Conservation (phyloP, 306 rosid species). For the Cajanus cajan region DNA sequence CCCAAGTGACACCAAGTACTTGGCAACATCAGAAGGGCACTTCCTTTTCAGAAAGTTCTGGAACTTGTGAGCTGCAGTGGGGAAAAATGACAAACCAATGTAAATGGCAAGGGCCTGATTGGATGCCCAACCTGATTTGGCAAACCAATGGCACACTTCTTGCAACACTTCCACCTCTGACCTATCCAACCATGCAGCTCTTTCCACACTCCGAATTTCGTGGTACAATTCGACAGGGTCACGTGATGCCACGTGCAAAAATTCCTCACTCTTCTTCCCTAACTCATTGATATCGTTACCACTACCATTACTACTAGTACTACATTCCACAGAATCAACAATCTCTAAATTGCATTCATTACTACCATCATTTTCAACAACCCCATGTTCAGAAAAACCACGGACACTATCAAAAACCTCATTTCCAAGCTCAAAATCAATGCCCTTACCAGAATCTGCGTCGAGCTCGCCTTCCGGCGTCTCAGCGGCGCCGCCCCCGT, state of each 20-base stretch:
- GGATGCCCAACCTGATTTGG: conserved; percentile 75
- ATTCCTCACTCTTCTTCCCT: conserved; percentile 25
- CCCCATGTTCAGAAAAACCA: conserved; percentile 27
- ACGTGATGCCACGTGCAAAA: conserved; percentile 35
- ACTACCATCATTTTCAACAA: conserved; percentile 28
- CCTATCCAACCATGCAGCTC: conserved; percentile 36
- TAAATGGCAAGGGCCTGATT: conserved; percentile 92
- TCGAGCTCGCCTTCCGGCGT: conserved; percentile 36
- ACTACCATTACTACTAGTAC: background rate
- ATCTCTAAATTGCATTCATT: conserved; percentile 22
- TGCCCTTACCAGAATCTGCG: conserved; percentile 47
- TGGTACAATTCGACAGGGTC: conserved; percentile 64
- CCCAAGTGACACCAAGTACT: conserved; percentile 63
- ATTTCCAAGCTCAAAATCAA: conserved; percentile 33
- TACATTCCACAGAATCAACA: conserved; percentile 34
- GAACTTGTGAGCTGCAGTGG: conserved; percentile 70
- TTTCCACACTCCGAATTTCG: conserved; percentile 40
- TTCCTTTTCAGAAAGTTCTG: conserved; percentile 49
- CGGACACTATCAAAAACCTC: conserved; percentile 25
- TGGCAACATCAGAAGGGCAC: conserved; percentile 52
- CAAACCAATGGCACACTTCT: conserved; percentile 47
- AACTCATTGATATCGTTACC: conserved; percentile 14
- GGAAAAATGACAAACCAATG: conserved; percentile 86
- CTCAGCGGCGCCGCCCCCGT: background rate
- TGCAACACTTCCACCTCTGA: conserved; percentile 45